These are phyloP conservation scores for Phytophthora europaea DNA, from an alignment of 352 stramenopile species.

Conservation along the genomic window DNA sequence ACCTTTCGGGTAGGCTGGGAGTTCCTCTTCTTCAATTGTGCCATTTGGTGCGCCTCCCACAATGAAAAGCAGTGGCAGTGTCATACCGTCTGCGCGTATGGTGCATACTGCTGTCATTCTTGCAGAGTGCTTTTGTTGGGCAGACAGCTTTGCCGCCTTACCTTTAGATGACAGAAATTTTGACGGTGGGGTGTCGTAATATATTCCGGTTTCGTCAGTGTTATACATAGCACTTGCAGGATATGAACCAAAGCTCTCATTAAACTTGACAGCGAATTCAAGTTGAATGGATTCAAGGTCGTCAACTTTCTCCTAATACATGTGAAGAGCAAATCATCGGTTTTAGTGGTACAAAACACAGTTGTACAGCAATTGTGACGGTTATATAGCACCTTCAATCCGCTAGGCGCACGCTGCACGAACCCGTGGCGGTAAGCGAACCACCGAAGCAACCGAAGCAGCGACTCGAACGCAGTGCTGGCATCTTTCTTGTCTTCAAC, in stretches of 20 bases:
- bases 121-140: constrained; percentile 25
- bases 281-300: too few species aligned
- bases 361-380: too few species aligned
- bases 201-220: not conserved
- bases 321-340: not conserved
- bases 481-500: constrained; percentile 4
- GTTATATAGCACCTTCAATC: constrained; percentile 1
- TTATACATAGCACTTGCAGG: not conserved
- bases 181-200: not conserved
- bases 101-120: constrained; percentile 1
- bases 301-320: not conserved
- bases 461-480: constrained; percentile 4
- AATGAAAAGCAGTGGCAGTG: constrained; percentile 21
- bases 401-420: constrained; percentile 1
- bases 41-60: constrained; percentile 6
- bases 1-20: constrained; percentile 5
- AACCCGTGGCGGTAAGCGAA: constrained; percentile 10
- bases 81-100: not conserved
- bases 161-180: constrained; percentile 12
- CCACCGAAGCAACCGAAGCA: constrained; percentile 2
- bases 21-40: constrained; percentile 18
- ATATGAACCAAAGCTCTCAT: too few species aligned
- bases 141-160: constrained; percentile 8
- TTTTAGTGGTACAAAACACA: not conserved
- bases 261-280: too few species aligned